Conservation (phyloP, 495 filamentous ascomycete genomes). For the Penicillium nucicola region DNA sequence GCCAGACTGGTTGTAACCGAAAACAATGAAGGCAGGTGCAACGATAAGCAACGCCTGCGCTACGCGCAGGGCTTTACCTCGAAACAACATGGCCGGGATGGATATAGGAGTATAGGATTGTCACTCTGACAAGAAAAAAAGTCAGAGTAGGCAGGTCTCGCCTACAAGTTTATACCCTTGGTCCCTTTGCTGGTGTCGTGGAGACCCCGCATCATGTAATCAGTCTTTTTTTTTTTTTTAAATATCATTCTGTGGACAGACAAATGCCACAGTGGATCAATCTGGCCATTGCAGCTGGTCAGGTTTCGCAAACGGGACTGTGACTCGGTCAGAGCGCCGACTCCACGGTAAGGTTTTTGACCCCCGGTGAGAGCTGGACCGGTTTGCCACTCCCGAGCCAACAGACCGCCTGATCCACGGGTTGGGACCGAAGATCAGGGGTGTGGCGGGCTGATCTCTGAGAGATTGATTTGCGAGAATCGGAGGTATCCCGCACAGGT, state of each 20-base stretch:
- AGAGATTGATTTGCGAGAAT: not conserved
- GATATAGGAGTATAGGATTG: not conserved
- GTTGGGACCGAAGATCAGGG: not conserved
- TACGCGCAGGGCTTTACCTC: slow-evolving; percentile 15
- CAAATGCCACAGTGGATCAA: not conserved
- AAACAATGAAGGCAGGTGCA: slow-evolving; percentile 33
- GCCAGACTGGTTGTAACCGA: slow-evolving; percentile 32
- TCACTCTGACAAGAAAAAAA: not conserved
- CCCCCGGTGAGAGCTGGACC: not conserved
- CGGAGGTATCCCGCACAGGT: not conserved
- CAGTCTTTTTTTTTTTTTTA: too few species aligned
- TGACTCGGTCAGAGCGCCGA: slow-evolving; percentile 4
- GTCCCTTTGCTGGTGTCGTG: not conserved
- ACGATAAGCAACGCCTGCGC: slow-evolving; percentile 30
- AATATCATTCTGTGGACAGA: not conserved
- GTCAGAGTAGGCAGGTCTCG: not conserved
- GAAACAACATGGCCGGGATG: slow-evolving; percentile 1
- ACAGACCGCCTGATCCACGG: not conserved
- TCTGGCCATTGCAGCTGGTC: not conserved
- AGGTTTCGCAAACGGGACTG: not conserved
- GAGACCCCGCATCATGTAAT: slow-evolving; percentile 9
- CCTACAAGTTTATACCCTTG: slow-evolving; percentile 1
- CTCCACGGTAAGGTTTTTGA: slow-evolving; percentile 3
- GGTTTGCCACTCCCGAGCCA: slow-evolving; percentile 3
- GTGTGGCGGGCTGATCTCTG: not conserved